These are phyloP conservation scores for Fusarium praegraminearum DNA, from an alignment of 2,329 filamentous ascomycete species.

Conservation along the genomic window DNA sequence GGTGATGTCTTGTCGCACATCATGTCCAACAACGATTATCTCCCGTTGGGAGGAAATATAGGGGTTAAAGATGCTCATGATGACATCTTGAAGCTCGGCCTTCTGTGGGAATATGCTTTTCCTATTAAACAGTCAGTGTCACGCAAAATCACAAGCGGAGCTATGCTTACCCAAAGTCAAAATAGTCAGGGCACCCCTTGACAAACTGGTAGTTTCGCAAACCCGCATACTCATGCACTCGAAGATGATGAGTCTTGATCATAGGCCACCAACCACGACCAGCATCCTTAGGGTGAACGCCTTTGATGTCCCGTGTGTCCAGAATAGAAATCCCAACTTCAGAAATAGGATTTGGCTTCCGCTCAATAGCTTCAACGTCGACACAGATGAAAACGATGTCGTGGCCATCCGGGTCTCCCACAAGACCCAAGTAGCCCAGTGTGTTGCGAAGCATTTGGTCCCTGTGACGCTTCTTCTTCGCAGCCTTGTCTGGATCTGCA, in stretches of 20 bases:
- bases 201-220: conserved; percentile 77
- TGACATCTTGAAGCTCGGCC: conserved; percentile 49
- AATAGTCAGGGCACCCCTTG: conserved; percentile 76
- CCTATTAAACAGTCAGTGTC: conserved; percentile 48
- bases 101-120: conserved; percentile 57
- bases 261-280: conserved; percentile 75
- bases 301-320: conserved; percentile 71
- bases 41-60: conserved; percentile 55
- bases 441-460: conserved; percentile 71
- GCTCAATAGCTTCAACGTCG: conserved; percentile 87
- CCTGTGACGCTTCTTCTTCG: conserved; percentile 61
- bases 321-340: conserved; percentile 88
- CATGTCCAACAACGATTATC: conserved; percentile 84
- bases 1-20: conserved; percentile 73
- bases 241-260: conserved; percentile 80
- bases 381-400: conserved; percentile 76
- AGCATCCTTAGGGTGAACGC: conserved; percentile 68
- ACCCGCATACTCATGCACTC: conserved; percentile 75
- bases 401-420: conserved; percentile 8
- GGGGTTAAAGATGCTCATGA: conserved; percentile 55
- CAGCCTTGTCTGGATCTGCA: conserved; percentile 59
- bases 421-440: conserved; percentile 78
- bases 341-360: conserved; percentile 73
- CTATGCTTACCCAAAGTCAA: conserved; percentile 77
- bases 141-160: background rate